Percentiles rank a stretch among this genome's conserved stretches.
Evolutionary conservation across 805 yeast species (phyloP).

Genomic region (Candida sonorensis): DNA sequence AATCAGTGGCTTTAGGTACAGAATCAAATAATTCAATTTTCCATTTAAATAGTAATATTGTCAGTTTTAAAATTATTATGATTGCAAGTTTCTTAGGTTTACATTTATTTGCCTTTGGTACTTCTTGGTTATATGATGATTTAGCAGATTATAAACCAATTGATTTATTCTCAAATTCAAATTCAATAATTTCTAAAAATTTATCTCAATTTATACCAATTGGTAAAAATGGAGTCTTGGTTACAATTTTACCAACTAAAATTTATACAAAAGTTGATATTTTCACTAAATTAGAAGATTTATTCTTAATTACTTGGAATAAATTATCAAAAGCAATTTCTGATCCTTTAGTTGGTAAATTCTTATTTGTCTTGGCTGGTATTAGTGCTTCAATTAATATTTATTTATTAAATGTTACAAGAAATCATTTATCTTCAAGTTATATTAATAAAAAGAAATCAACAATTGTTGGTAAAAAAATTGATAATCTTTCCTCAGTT

Average conservation of each 20-base stretch:
- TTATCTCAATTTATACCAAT: conserved; percentile 38
- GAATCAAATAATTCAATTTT: conserved; percentile 24
- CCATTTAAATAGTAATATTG: conserved; percentile 36
- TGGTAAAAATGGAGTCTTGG: conserved; percentile 38
- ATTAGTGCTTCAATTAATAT: conserved; percentile 75
- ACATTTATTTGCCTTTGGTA: conserved; percentile 63
- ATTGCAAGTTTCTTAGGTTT: conserved; percentile 52
- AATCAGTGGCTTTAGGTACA: conserved; percentile 45
- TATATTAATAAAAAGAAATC: conserved; percentile 1
- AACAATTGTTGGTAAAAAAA: conserved; percentile 1
- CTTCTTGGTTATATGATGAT: conserved; percentile 59
- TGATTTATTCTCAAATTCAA: conserved; percentile 16
- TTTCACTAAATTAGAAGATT: conserved; percentile 57
- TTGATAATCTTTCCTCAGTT: conserved; percentile 1
- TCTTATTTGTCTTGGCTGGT: conserved; percentile 63
- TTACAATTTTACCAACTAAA: conserved; percentile 51
- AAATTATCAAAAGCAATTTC: conserved; percentile 62
- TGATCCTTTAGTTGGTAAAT: conserved; percentile 75
- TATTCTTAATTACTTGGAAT: conserved; percentile 42
- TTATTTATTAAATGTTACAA: conserved; percentile 81
- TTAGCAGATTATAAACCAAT: conserved; percentile 25
- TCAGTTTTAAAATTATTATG: conserved; percentile 54
- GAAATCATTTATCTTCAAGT: conserved; percentile 38
- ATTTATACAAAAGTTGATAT: conserved; percentile 52
- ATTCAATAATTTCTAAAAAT: conserved; percentile 31